Base-by-base conservation (phyloP, 371 early-diverging fungal species). In the Apophysomyces trapeziformis region DNA sequence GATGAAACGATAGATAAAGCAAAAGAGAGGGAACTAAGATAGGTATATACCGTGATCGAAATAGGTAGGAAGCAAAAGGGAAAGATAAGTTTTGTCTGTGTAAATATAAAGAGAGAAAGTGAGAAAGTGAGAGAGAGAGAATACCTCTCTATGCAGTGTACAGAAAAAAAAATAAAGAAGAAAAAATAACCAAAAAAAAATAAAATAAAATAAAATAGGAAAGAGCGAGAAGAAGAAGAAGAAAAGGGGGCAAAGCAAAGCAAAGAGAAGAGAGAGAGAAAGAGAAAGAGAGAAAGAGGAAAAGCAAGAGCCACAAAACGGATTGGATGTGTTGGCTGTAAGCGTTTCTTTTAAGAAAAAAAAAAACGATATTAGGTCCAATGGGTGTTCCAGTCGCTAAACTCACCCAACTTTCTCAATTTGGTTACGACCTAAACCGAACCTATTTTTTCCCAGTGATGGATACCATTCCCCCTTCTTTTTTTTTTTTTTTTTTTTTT, bases 151-250 rank as follows among this genome's bases (percentile, higher is more conserved):
- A 58, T 13, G 58, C 56, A 57, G 58, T 13, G 37, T 56, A 64
- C 13, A 60, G 39, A 60, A 26, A 58, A 63, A 57, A 61, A 46
- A 57, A 14, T 41, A 60, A 57, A 38, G 1, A 60, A 35, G 57
- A 67, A 44, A 44, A 61, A 57, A n/a, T n/a, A 44, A 60, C 21
- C 9, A 59, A 59, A 59, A 39, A 39, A 38, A 7, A 38, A 21
- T 5, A 38, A 59, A n/a, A n/a, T 14, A 60, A 18, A 21, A 18
- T n/a, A 32, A 60, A 41, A 39, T 43, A 16, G 35, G 36, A 58
- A 37, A 41, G 41, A 11, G 41, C 1, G 6, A 11, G 13, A 41
- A 13, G 13, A 41, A 41, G 41, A 41, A 41, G 41, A 13, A 5
- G 5, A 41, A 41, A 2, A 41, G 41, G 41, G 6, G 13, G 13